A percentile compares a stretch with the other conserved stretches of the same genome.
These are phyloP conservation scores for Fusarium kyushuense DNA, from an alignment of 2,329 filamentous ascomycete genomes.

Conservation along the genomic window DNA sequence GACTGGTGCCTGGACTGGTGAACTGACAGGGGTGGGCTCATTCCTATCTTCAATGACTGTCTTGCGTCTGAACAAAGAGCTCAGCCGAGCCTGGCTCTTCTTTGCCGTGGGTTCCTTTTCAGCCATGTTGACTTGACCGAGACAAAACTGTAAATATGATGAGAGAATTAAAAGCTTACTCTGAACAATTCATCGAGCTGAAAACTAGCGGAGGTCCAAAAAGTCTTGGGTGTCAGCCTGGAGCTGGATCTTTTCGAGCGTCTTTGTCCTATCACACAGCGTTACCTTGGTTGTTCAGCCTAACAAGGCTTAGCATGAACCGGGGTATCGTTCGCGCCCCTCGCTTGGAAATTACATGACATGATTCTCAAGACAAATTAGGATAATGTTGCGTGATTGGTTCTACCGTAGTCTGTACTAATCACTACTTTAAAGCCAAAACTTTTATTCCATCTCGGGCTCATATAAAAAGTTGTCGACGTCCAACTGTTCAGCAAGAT, in stretches of 20 bases:
- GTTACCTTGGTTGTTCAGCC: neutral
- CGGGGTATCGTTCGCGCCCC: neutral
- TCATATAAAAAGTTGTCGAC: conserved; percentile 43
- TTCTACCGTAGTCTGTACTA: no score
- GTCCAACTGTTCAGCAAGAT: conserved; percentile 50
- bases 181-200: neutral
- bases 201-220: neutral
- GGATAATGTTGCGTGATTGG: no score
- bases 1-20: neutral
- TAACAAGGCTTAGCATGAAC: conserved; percentile 2
- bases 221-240: conserved; percentile 1
- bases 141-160: neutral
- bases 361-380: no score
- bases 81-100: neutral
- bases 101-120: neutral
- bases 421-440: no score
- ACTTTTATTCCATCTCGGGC: conserved; percentile 30
- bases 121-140: neutral
- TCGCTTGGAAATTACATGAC: neutral
- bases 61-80: neutral
- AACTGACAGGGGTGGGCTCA: neutral
- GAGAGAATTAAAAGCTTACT: neutral
- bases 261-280: neutral
- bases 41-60: neutral
- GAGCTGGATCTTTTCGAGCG: neutral